Evolutionary conservation across 1,284 basidiomycete genomes (phyloP).

Genomic region (Schizophyllum amplum): DNA sequence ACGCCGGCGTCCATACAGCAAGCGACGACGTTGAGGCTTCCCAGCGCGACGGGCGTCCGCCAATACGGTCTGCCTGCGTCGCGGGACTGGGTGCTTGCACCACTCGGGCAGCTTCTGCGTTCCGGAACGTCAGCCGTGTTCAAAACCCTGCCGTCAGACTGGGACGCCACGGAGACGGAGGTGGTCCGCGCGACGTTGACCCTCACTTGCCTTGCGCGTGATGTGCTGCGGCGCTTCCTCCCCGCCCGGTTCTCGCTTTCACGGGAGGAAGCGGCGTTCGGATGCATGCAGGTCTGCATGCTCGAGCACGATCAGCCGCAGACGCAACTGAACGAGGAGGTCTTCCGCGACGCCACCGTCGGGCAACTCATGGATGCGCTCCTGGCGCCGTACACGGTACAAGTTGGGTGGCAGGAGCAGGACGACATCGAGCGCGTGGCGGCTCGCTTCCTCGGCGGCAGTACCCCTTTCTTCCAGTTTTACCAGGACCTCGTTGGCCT

Average conservation of each 20-base stretch:
- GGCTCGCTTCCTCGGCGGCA: slow-evolving; percentile 51
- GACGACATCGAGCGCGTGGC: slow-evolving; percentile 54
- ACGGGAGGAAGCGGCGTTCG: slow-evolving; percentile 57
- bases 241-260: slow-evolving; percentile 34
- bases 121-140: slow-evolving; percentile 73
- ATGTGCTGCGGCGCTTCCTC: slow-evolving; percentile 34
- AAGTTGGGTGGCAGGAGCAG: slow-evolving; percentile 14
- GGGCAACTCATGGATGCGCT: slow-evolving; percentile 50
- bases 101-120: slow-evolving; percentile 77
- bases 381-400: slow-evolving; percentile 44
- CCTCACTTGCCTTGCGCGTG: slow-evolving; percentile 39
- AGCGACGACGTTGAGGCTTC: slow-evolving; percentile 47
- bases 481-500: slow-evolving; percentile 88
- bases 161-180: slow-evolving; percentile 79
- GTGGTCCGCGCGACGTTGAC: slow-evolving; percentile 63
- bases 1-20: slow-evolving; percentile 46
- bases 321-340: slow-evolving; percentile 49
- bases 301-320: slow-evolving; percentile 71
- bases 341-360: slow-evolving; percentile 63
- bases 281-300: slow-evolving; percentile 93
- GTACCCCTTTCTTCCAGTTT: slow-evolving; percentile 86
- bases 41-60: slow-evolving; percentile 26
- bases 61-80: slow-evolving; percentile 54
- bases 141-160: slow-evolving; percentile 57
- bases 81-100: slow-evolving; percentile 65